Evolutionary conservation across 805 yeast genomes (phyloP), one percentile per base, ranked within the genome.

Genomic region (Crinitomyces ghanaensis): DNA sequence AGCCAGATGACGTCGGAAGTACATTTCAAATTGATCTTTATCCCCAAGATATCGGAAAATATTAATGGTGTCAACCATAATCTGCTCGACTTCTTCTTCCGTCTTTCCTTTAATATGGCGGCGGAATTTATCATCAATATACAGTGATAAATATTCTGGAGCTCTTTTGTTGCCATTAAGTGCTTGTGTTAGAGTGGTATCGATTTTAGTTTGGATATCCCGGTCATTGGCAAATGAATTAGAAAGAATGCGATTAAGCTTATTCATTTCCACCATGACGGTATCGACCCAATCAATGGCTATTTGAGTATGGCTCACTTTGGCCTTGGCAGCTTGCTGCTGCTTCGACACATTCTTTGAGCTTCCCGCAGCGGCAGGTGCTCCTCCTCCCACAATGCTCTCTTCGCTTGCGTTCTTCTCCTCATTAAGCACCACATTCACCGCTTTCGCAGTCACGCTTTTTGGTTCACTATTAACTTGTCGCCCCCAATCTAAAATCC

Each of bases 1-100:
- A 1, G 95, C 94, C 37, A 86, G 63, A 57, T 82, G 95, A 34
- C 76, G 80, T 46, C 84, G 84, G 54, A 83, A 85, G 40, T 79
- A 75, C 26, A 72, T 77, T 50, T 84, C 94, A 57, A 85, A 86
- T 17, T 80, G 60, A 56, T 85, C 95, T 49, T 84, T 86, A 45
- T 86, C 95, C 38, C 72, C 66, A 29, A 85, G 64, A 48, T 72
- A 75, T 36, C 77, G 62, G 47, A 85, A 74, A 20, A 86, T 66
- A 15, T 65, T 56, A 8, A 81, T 65, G 0, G 84, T 70, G 18
- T 68, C 66, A 28, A 62, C 63, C 35, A 84, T 56, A 6, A 70
- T 6, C 45, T 62, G 44, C 59, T 65, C 65, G 36, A 63, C 44
- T 47, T 66, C 65, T 40, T 65, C 58, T 39, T 69, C 60, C 18